Evolutionary conservation across 768 basidiomycete genomes (phyloP).

Genomic region (Roridomyces roridus): DNA sequence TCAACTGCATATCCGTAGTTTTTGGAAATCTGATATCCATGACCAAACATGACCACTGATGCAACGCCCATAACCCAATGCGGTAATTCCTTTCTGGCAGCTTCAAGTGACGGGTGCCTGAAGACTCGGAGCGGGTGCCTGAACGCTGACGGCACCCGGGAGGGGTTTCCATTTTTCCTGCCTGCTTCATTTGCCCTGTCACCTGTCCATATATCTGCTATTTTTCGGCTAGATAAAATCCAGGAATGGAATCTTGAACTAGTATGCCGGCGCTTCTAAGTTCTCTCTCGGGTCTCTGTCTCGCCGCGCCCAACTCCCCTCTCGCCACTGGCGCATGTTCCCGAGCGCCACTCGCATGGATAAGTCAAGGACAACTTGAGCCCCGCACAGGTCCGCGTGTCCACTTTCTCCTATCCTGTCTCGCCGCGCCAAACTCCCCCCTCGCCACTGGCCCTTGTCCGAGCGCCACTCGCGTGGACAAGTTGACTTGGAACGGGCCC

Average conservation of each 20-base stretch:
- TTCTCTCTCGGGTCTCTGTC: too few species aligned
- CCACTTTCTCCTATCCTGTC: not conserved
- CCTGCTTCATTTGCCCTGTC: too few species aligned
- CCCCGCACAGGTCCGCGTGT: not conserved
- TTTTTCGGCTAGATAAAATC: too few species aligned
- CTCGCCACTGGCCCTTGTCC: not conserved
- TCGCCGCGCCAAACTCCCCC: not conserved
- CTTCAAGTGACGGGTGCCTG: not conserved
- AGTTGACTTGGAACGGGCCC: not conserved
- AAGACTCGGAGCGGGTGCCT: too few species aligned
- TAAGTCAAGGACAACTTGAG: not conserved
- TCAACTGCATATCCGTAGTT: constrained; percentile 59
- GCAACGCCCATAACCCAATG: constrained; percentile 9
- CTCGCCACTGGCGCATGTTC: not conserved
- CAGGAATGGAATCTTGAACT: too few species aligned
- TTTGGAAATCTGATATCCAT: not conserved
- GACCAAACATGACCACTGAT: not conserved
- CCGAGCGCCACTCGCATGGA: not conserved
- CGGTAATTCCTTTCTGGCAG: not conserved
- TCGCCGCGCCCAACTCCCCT: not conserved
- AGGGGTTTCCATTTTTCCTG: too few species aligned
- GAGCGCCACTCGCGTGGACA: not conserved
- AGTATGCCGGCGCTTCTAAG: too few species aligned
- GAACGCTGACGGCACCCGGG: too few species aligned
- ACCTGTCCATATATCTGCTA: too few species aligned